These are phyloP conservation scores for Luzula sylvatica DNA, from an alignment of 176 grass and related monocot genomes.

Conservation along the genomic window DNA sequence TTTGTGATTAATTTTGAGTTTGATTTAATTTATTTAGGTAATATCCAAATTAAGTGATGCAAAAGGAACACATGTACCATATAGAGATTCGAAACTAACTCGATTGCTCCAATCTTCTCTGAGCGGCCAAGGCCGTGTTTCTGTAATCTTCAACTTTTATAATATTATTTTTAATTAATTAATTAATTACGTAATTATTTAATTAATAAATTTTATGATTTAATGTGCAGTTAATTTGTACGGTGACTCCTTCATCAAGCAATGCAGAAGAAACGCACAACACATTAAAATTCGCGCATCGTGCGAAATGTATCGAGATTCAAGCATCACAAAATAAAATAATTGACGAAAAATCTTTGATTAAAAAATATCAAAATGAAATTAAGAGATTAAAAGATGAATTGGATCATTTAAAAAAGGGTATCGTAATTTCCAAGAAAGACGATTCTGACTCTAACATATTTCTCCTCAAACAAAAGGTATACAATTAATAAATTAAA, in stretches of 20 bases:
- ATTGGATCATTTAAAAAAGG: conserved; percentile 89
- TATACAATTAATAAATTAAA: conserved; percentile 6
- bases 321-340: conserved; percentile 99
- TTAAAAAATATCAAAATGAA: conserved; percentile 99
- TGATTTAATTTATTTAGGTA: conserved; percentile 41
- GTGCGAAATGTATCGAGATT: conserved; percentile 88
- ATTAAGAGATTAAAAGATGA: conserved; percentile 90
- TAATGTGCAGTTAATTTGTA: conserved; percentile 78
- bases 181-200: conserved; percentile 10
- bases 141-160: conserved; percentile 43
- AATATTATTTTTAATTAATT: not conserved
- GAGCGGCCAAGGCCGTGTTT: conserved; percentile 98
- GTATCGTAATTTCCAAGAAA: conserved; percentile 69
- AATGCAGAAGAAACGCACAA: conserved; percentile 97
- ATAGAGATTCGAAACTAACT: conserved; percentile 97
- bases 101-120: conserved; percentile 97
- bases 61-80: conserved; percentile 92
- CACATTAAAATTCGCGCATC: conserved; percentile 96
- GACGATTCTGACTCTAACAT: too few species aligned
- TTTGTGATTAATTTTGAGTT: conserved; percentile 2
- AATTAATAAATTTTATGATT: conserved; percentile 16
- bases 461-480: conserved; percentile 87
- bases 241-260: conserved; percentile 95
- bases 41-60: conserved; percentile 95
- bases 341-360: conserved; percentile 98